These are phyloP conservation scores for Calonectria leucothoes DNA, from an alignment of 2,329 filamentous ascomycete genomes.

Conservation along the genomic window DNA sequence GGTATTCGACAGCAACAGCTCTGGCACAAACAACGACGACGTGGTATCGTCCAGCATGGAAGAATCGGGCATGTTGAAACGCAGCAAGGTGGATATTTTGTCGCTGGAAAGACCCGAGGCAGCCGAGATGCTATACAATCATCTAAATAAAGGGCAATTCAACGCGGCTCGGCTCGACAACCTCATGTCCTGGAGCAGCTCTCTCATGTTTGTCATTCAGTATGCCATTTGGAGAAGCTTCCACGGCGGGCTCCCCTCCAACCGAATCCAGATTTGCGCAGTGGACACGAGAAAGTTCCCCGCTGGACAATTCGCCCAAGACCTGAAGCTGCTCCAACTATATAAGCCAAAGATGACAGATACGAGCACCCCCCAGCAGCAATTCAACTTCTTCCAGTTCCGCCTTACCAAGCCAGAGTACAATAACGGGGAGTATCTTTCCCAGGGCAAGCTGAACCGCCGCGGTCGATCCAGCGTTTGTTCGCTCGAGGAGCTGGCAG, in stretches of 20 bases:
- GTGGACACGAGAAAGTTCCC: slow-evolving; percentile 2
- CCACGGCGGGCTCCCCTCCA: background rate
- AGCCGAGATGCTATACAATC: background rate
- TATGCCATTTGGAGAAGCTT: slow-evolving; percentile 4
- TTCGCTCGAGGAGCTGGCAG: background rate
- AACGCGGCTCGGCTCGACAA: background rate
- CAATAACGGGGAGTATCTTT: slow-evolving; percentile 9
- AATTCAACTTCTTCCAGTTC: background rate
- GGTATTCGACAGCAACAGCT: slow-evolving; percentile 4
- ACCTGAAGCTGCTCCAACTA: background rate
- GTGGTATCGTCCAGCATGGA: slow-evolving; percentile 4
- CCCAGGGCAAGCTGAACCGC: background rate
- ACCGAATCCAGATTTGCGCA: background rate
- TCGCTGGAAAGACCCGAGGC: background rate
- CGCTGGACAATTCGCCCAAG: background rate
- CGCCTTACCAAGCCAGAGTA: background rate
- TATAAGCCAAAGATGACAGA: background rate
- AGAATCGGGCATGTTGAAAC: background rate
- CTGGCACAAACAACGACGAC: background rate
- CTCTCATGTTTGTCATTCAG: slow-evolving; percentile 3
- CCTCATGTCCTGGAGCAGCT: slow-evolving; percentile 10
- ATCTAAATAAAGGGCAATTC: background rate
- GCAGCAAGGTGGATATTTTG: background rate
- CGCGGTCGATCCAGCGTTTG: background rate
- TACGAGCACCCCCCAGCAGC: background rate